Base-by-base conservation (phyloP, 1,139 yeast genomes). In the Fermentozyma sake region DNA sequence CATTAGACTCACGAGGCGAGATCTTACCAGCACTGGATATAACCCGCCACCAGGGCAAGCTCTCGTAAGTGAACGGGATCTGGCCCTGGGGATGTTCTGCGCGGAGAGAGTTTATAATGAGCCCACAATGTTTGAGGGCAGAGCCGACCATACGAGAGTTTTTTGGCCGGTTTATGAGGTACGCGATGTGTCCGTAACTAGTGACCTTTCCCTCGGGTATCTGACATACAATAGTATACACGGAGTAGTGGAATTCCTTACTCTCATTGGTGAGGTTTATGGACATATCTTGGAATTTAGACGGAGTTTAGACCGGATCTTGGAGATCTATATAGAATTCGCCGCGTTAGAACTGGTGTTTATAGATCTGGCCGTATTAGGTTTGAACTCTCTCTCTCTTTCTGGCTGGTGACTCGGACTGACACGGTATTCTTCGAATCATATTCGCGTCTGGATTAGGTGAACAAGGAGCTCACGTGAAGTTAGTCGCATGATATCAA, bases 31-130 rank as follows among this genome's bases (percentile, higher is more conserved):
- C 57, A 11, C 82, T 61, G 26, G 71, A 69, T 12, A 83, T 57
- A 2, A 83, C 84, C 29, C 94, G 57, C 89, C 91, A 82, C 94
- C 94, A 83, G 1, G 94, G 93, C 7, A 81, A 70, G 7, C 56
- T 57, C 1, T 39, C 51, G 3, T 44, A 23, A 21, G 62, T 49
- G 16, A 27, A 36, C 12, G 26, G 20, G 16, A 55, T 40, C 28
- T 25, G 42, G 15, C 44, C 49, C 13, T 43, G 47, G 3, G 35
- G 24, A 2, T 29, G 35, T 2, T 39, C 34, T 7, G 37, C 38
- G 9, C 36, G 57, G 11, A 65, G 39, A 20, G 41, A 37, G 7
- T 45, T 35, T 1, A 56, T 32, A 18, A 65, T 55, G 10, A 37
- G 36, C 3, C 39, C 23, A 18, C 37, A 42, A 28, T 70, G 63